Base-by-base conservation (phyloP, 805 yeast species). In the Candida taoyuanica region DNA sequence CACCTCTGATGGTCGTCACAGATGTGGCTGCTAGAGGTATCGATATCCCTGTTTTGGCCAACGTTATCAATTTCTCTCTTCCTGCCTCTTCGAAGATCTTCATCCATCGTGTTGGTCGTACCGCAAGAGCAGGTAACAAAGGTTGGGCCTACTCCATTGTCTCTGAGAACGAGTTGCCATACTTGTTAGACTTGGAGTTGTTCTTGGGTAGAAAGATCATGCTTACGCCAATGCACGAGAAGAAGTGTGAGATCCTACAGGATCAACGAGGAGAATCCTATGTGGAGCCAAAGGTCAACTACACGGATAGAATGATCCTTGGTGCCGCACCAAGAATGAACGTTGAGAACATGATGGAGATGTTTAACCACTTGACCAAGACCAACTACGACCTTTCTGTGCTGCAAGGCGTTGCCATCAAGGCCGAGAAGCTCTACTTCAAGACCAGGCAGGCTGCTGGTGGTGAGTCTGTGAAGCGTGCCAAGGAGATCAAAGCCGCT, bases 1-100 rank as follows among this genome's bases (percentile, higher is more conserved):
- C 96, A 5, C 78, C 85, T 21, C 60, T 93, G n/a, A 63, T 93
- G 59, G 97, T 93, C 8, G 99, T 93, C 39, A 93, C 98, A 1
- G 98, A 93, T 69, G 98, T 86, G 47, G 96, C 96, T 18, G 98
- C 98, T 2, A 81, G 98, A 70, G 98, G 98, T 79, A 88, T 93
- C 45, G 99, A 94, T 76, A 86, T 93, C 48, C 98, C 98, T 0
- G 80, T 93, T 40, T 73, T 93, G 56, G 96, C 98, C 6, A 89
- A 94, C 56, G 99, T 93, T 37, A 74, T 93, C 50, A 93, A 93
- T 60, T 93, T 76, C 62, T 78, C 96, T 1, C 70, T 93, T 43
- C 98, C 98, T 9, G 83, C 87, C 1, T 81, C 94, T 2, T 87
- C 97, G 4, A 93, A 94, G 62, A 84, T 91, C 42, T 93, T 93